phyloP scores from a whole-genome alignment of 2,329 filamentous ascomycete species.

The Cladosporium velox region DNA sequence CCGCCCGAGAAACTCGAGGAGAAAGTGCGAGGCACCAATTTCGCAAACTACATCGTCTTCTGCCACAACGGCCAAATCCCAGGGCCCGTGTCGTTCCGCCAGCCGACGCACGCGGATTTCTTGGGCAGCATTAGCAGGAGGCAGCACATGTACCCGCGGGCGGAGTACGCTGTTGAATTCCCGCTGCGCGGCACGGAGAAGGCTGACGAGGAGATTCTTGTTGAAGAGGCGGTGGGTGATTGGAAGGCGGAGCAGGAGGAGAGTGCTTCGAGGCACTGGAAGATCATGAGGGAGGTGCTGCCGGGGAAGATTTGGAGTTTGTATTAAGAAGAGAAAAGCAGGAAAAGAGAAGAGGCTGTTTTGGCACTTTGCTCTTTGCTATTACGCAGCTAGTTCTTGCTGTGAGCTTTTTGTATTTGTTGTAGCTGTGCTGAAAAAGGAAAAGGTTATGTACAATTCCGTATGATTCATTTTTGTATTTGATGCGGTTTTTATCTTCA shows the following conservation, averaged over 20 bases:
- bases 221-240: slow-evolving; percentile 63
- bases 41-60: slow-evolving; percentile 96
- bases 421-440: too few relatives aligned
- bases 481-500: too few relatives aligned
- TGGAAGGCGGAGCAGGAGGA: slow-evolving; percentile 71
- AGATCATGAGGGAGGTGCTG: slow-evolving; percentile 82
- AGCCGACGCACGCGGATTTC: slow-evolving; percentile 65
- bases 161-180: slow-evolving; percentile 62
- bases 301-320: slow-evolving; percentile 80
- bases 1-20: slow-evolving; percentile 44
- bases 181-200: slow-evolving; percentile 35
- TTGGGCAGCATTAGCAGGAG: slow-evolving; percentile 70
- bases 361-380: not conserved
- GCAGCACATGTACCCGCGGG: slow-evolving; percentile 69
- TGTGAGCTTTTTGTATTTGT: too few relatives aligned
- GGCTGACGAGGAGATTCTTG: slow-evolving; percentile 56
- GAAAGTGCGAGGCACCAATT: slow-evolving; percentile 41
- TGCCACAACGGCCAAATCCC: slow-evolving; percentile 74
- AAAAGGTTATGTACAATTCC: too few relatives aligned
- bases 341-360: not conserved
- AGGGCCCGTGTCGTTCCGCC: slow-evolving; percentile 60
- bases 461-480: too few relatives aligned
- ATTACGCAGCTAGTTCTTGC: too few relatives aligned
- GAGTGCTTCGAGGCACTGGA: slow-evolving; percentile 85
- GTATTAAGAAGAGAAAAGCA: slow-evolving; percentile 60